Evolutionary conservation across 2,329 filamentous ascomycete species (phyloP), one percentile per base, ranked within the genome.

Genomic region (Colletotrichum navitas): DNA sequence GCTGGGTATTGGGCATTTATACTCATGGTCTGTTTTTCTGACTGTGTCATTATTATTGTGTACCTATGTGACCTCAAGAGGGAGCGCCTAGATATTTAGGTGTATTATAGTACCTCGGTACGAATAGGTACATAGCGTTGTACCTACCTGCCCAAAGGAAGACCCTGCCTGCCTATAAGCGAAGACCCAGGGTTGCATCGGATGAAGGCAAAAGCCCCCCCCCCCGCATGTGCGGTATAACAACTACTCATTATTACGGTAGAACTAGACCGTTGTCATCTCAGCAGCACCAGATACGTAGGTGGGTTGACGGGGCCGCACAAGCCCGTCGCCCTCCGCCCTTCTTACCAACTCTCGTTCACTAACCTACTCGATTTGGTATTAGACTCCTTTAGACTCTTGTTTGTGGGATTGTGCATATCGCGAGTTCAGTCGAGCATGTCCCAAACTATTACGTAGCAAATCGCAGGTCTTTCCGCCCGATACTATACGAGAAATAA

Each of bases 301-400:
- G 7, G 32, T 51, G 41, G 63, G 52, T 59, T 58, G 41, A 58
- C 29, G 52, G 63, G 49, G 63, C 58, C 63, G 52, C 63, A 21
- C n/a, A 41, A 65, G 52, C 49, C 52, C 41, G 62, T 56, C 26
- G 11, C 39, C 45, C 49, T 12, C 52, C 18, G 41, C 62, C 36
- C 41, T 18, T 24, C 63, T 54, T 29, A 54, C 34, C 29, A 21
- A 29, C 49, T 29, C 11, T 59, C 12, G 43, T 29, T 32, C 26
- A 32, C 49, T 10, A 49, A 24, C n/a, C 10, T 7, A 29, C 14
- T 26, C 18, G 11, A 51, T 32, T 29, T 54, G 14, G 21, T 32
- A 21, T 21, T n/a, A 5, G 5, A 34, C 18, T n/a, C 16, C 14
- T 16, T 3, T 34, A 21, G 49, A 10, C 49, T 52, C 26, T 51